A percentile compares a stretch with the other conserved stretches of the same genome.
Evolutionary conservation across 148 eudicot species (phyloP).

Genomic region (Fagopyrum homotropicum): DNA sequence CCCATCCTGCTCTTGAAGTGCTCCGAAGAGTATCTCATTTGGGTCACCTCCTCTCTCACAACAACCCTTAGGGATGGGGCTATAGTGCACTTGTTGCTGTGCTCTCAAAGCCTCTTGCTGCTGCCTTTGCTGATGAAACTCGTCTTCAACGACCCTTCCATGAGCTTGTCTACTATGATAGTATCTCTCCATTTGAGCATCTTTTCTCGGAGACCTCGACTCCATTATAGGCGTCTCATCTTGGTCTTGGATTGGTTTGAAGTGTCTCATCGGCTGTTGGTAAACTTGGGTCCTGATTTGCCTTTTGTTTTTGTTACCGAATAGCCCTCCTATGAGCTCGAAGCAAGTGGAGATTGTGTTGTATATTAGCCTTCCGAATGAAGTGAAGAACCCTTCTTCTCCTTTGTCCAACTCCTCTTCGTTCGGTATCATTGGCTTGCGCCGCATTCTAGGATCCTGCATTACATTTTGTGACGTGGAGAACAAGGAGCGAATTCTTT

Average conservation of each 20-base stretch:
- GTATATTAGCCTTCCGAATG: conserved; percentile 51
- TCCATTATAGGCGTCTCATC: conserved; percentile 83
- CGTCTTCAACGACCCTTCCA: conserved; percentile 40
- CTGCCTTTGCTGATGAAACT: conserved; percentile 38
- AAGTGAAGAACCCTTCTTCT: conserved; percentile 67
- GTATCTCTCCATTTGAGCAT: conserved; percentile 32
- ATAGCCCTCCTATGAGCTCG: conserved; percentile 49
- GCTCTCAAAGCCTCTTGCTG: not conserved
- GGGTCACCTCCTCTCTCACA: conserved; percentile 71
- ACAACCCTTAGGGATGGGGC: conserved; percentile 36
- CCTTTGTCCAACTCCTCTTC: conserved; percentile 67
- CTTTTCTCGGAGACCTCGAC: conserved; percentile 63
- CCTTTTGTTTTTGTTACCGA: conserved; percentile 45
- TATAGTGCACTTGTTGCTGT: not conserved
- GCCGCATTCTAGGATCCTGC: conserved; percentile 20
- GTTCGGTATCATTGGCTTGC: conserved; percentile 54
- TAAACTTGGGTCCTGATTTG: conserved; percentile 26
- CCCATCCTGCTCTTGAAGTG: conserved; percentile 68
- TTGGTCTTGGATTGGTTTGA: conserved; percentile 41
- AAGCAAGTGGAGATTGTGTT: conserved; percentile 29
- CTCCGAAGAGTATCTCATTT: conserved; percentile 77
- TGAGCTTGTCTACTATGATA: conserved; percentile 39
- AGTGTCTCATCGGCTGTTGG: conserved; percentile 16
- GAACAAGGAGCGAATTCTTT: conserved; percentile 46
- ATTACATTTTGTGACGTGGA: conserved; percentile 28